Base-by-base conservation (phyloP, 306 rosid species). In the Pterocarpus macrocarpus region DNA sequence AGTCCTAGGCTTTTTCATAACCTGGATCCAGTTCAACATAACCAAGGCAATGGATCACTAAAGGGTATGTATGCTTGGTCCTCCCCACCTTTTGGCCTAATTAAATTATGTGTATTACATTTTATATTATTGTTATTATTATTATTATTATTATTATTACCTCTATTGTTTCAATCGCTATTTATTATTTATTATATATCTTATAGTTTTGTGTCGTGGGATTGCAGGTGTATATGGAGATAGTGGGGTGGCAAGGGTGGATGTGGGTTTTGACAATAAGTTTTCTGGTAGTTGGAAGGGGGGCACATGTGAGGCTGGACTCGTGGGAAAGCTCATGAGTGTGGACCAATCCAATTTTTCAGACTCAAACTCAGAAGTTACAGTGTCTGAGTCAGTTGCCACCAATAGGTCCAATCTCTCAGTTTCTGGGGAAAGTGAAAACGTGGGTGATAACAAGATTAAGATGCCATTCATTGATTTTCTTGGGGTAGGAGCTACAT, bases 401-500 rank as follows among this genome's bases (percentile, higher is more conserved):
- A 89, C 93, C 83, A 86, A 85, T 47, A 84, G 73, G 85, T 61
- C 84, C 62, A 87, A 75, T 55, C 52, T 86, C 56, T 81, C 90
- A 69, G 74, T 88, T 73, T 88, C 73, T 71, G 78, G 82, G 57
- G 84, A 88, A 79, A 85, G 59, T 66, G 88, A 49, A 64, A 85
- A 79, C 14, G 59, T 70, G 36, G 87, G 69, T 38, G 71, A 47
- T 36, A 76, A 35, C 47, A 66, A 78, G 55, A 66, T 84, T 15
- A 84, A 78, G 55, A 65, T 83, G 83, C 49, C 84, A 73, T 94
- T 90, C 92, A 92, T 94, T 84, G 98, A 94, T 89, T 94, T 94
- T 80, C 98, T 94, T 80, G 98, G 97, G 76, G 92, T 94, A 7
- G 97, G 98, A 82, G 91, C 90, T 80, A 6, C 63, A 34, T 89